Evolutionary conservation across 208 protist genomes (phyloP).

Genomic region (Tritrichomonas musculus): DNA sequence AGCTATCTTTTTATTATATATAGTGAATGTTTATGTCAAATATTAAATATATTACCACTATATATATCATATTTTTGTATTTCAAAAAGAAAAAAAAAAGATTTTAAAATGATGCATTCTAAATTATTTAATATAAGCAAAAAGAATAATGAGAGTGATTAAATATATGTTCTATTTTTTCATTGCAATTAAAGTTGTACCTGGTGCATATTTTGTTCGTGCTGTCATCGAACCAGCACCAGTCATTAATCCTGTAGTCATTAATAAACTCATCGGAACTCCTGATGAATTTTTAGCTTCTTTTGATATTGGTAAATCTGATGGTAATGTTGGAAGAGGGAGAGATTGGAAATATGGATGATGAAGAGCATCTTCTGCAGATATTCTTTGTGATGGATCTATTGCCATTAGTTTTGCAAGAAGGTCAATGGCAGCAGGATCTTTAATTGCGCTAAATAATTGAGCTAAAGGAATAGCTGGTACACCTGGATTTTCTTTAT

Average conservation of each 20-base stretch:
- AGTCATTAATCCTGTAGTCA: background rate
- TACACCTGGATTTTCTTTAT: background rate
- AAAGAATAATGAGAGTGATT: too few relatives aligned
- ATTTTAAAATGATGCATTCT: too few relatives aligned
- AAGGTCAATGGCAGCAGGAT: background rate
- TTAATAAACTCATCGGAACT: too few relatives aligned
- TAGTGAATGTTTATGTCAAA: too few relatives aligned
- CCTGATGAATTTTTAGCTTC: too few relatives aligned
- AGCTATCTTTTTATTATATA: too few relatives aligned
- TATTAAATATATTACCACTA: too few relatives aligned
- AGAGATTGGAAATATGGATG: background rate
- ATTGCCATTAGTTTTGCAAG: background rate
- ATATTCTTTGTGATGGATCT: slow-evolving; percentile 17
- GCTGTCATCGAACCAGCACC: background rate
- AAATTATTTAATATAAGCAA: too few relatives aligned
- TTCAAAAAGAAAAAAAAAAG: too few relatives aligned
- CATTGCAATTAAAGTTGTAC: background rate
- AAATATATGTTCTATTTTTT: too few relatives aligned
- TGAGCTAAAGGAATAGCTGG: background rate
- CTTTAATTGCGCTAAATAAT: background rate
- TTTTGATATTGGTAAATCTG: background rate
- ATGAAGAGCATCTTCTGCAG: background rate
- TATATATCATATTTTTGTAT: too few relatives aligned
- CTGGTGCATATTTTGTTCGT: background rate
- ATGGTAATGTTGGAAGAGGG: background rate